Evolutionary conservation across 2,329 filamentous ascomycete species (phyloP), one percentile per base, ranked within the genome.

Genomic region (Calonectria henricotiae): DNA sequence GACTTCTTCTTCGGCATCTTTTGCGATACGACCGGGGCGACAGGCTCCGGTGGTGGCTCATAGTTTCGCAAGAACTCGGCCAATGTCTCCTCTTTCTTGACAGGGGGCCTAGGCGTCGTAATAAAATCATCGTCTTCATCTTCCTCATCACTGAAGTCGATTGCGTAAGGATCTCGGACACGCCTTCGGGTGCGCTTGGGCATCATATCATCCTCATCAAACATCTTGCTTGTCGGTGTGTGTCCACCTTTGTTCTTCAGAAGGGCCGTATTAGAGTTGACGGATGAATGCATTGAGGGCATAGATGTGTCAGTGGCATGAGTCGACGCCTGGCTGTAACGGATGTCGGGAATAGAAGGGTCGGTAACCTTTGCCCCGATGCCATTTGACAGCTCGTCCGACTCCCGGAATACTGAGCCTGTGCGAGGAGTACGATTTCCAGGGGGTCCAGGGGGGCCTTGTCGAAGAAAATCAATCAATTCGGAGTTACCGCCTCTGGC

Each of bases 401-500:
- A 95, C 80, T 97, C 91, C 65, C 94, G 89, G 85, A 97, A 97
- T 1, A 95, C 94, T 11, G 95, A 94, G 13, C 96, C 91, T n/a
- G 89, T 90, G 20, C 93, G 91, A 47, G 94, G 93, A 71, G 97
- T 96, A 27, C 94, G 91, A 72, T 89, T 89, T 49, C 86, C 86
- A 39, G 85, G 83, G 51, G 84, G 80, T 71, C 85, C 88, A 0
- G 93, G 92, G 3, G 95, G 95, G 0, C 95, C 96, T 79, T 94
- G 92, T 54, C 95, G 92, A 74, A 99, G 97, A 81, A 99, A 98
- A 80, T 98, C 95, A 74, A 98, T 98, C 68, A 99, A 85, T 71
- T 98, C 96, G 13, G 94, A 93, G 67, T 92, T 97, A 73, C 92
- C 91, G 62, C 90, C 90, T 62, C 86, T 39, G 87, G 68, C 84